phyloP scores from a whole-genome alignment of 139 green algal genomes.

The Coelastrella sp. region DNA sequence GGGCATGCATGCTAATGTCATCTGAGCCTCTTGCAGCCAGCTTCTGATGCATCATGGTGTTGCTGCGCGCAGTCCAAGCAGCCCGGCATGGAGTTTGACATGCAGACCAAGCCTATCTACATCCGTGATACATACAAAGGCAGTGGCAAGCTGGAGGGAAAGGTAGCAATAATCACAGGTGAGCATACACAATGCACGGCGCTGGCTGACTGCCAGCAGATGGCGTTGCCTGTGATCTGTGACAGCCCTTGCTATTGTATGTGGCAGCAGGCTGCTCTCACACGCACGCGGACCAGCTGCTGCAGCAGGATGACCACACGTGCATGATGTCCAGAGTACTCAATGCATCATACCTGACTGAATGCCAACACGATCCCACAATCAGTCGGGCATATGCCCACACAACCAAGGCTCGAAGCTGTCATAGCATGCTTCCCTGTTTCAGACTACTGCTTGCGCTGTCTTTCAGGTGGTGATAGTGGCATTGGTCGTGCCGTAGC shows the following conservation, averaged over 20 bases:
- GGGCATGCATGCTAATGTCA: neutral
- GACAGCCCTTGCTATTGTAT: neutral
- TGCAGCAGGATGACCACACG: too few species aligned
- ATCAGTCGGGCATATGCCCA: neutral
- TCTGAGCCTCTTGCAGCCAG: neutral
- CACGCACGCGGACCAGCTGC: too few species aligned
- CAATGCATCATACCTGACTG: too few species aligned
- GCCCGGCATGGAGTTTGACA: conserved; percentile 54
- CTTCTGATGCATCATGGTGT: neutral
- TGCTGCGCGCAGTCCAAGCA: conserved; percentile 33
- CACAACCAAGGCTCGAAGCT: neutral
- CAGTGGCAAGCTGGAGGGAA: conserved; percentile 60
- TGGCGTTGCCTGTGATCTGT: too few species aligned
- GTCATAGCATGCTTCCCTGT: neutral
- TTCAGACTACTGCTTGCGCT: neutral
- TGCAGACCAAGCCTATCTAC: conserved; percentile 57
- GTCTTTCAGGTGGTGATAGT: conserved; percentile 55
- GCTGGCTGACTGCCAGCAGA: too few species aligned
- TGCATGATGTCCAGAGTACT: too few species aligned
- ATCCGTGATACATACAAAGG: conserved; percentile 60
- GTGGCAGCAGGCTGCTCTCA: neutral
- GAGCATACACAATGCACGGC: neutral
- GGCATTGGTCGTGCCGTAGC: conserved; percentile 68
- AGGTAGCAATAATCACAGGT: conserved; percentile 61
- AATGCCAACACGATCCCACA: too few species aligned